Percentiles rank a stretch among this genome's conserved stretches.
These are phyloP conservation scores for Arctostaphylos glauca DNA, from an alignment of 148 eudicot genomes.

Conservation along the genomic window DNA sequence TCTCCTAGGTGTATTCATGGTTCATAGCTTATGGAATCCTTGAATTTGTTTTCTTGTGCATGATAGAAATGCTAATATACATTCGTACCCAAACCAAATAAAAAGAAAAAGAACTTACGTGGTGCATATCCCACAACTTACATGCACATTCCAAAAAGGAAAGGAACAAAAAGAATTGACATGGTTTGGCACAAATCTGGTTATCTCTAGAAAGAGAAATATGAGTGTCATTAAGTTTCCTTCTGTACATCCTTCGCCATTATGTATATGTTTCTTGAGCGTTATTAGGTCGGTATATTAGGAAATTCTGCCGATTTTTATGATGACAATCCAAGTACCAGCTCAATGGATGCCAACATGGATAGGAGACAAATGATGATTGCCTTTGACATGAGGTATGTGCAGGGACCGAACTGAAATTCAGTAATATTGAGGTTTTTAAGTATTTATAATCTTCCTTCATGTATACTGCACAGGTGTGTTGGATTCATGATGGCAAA, in stretches of 20 bases:
- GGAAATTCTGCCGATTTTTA: constrained; percentile 94
- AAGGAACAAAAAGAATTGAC: too few relatives aligned
- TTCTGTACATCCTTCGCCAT: constrained; percentile 3
- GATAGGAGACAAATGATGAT: constrained; percentile 94
- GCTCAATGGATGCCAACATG: constrained; percentile 30
- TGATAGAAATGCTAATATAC: too few relatives aligned
- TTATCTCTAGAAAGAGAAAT: not conserved
- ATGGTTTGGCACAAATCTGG: not conserved
- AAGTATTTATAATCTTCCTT: not conserved
- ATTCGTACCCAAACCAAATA: too few relatives aligned
- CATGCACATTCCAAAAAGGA: too few relatives aligned
- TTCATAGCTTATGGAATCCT: too few relatives aligned
- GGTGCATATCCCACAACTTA: too few relatives aligned
- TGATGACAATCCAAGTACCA: constrained; percentile 45
- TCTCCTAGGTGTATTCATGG: too few relatives aligned
- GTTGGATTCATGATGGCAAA: constrained; percentile 97
- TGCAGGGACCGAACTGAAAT: not conserved
- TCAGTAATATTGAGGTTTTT: not conserved
- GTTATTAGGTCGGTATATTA: constrained; percentile 77
- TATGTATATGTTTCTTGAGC: constrained; percentile 17
- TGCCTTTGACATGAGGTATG: constrained; percentile 98
- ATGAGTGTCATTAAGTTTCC: not conserved
- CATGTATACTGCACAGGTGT: constrained; percentile 48
- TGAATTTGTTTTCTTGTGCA: too few relatives aligned
- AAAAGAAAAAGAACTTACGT: too few relatives aligned